phyloP scores from a whole-genome alignment of 2,329 filamentous ascomycete species.

The Penicillium sp. region DNA sequence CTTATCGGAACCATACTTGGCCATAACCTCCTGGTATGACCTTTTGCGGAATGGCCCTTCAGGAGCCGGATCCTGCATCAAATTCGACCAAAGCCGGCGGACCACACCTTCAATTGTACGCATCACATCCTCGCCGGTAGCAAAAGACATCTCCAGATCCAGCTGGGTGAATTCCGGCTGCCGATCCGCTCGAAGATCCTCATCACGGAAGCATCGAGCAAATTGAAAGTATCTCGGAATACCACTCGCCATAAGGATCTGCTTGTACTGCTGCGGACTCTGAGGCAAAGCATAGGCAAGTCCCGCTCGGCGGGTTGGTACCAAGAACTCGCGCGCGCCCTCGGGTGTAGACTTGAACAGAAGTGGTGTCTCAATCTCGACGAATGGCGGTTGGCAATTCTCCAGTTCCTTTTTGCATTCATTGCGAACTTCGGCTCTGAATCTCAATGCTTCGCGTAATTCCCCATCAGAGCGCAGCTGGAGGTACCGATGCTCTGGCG shows the following conservation, averaged over 20 bases:
- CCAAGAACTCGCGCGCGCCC: conserved; percentile 89
- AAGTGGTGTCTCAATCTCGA: conserved; percentile 85
- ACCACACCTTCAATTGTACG: conserved; percentile 52
- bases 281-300: conserved; percentile 88
- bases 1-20: conserved; percentile 81
- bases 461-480: conserved; percentile 74
- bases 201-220: conserved; percentile 91
- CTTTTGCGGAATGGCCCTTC: conserved; percentile 56
- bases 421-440: conserved; percentile 63
- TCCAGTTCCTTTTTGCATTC: conserved; percentile 56
- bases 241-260: conserved; percentile 91
- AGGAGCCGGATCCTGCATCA: conserved; percentile 47
- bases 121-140: conserved; percentile 70
- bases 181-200: conserved; percentile 85
- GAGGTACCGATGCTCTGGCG: conserved; percentile 72
- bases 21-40: conserved; percentile 76
- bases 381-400: conserved; percentile 55
- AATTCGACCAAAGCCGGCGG: conserved; percentile 52
- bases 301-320: conserved; percentile 75
- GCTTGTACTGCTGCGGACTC: conserved; percentile 97
- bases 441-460: conserved; percentile 65
- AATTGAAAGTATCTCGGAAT: conserved; percentile 84
- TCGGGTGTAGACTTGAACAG: conserved; percentile 98
- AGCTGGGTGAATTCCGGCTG: conserved; percentile 98
- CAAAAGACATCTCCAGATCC: conserved; percentile 92